Evolutionary conservation across 352 stramenopile species (phyloP).

Genomic region (Phytophthora macrochlamydospora): DNA sequence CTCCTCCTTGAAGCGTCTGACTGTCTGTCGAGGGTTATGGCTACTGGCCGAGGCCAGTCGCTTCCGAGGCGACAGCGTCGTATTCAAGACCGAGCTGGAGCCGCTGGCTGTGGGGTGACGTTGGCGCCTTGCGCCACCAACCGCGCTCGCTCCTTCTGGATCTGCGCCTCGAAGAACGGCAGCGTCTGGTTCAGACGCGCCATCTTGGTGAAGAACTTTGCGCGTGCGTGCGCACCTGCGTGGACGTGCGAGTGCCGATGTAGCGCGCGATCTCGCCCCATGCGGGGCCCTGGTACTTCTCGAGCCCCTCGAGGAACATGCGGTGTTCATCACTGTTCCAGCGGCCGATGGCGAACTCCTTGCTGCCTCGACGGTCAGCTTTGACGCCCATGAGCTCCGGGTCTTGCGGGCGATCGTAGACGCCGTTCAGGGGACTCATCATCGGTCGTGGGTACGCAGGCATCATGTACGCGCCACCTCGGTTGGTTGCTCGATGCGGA

Average conservation of each 20-base stretch:
- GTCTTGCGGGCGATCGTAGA: slow-evolving; percentile 15
- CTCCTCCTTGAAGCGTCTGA: slow-evolving; percentile 28
- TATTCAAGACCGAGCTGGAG: slow-evolving; percentile 35
- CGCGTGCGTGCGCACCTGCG: slow-evolving; percentile 85
- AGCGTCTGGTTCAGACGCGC: slow-evolving; percentile 74
- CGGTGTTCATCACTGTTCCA: slow-evolving; percentile 82
- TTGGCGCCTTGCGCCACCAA: slow-evolving; percentile 58
- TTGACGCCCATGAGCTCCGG: slow-evolving; percentile 6
- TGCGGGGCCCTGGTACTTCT: slow-evolving; percentile 78
- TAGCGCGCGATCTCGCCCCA: slow-evolving; percentile 87
- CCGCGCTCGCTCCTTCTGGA: slow-evolving; percentile 67
- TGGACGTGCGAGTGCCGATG: slow-evolving; percentile 84
- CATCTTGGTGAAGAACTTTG: slow-evolving; percentile 91
- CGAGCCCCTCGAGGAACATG: slow-evolving; percentile 78
- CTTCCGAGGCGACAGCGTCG: slow-evolving; percentile 55
- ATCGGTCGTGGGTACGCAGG: slow-evolving; percentile 15
- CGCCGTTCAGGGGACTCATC: not conserved
- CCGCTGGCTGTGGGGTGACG: slow-evolving; percentile 48
- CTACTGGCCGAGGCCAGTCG: slow-evolving; percentile 26
- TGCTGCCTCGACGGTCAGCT: slow-evolving; percentile 26
- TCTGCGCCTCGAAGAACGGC: slow-evolving; percentile 79
- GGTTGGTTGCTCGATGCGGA: not conserved
- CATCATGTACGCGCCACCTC: slow-evolving; percentile 14
- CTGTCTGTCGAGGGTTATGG: slow-evolving; percentile 21
- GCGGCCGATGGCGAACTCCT: slow-evolving; percentile 73